phyloP scores from a whole-genome alignment of 768 basidiomycete species.

The Cystobasidiopsis lactophilus region DNA sequence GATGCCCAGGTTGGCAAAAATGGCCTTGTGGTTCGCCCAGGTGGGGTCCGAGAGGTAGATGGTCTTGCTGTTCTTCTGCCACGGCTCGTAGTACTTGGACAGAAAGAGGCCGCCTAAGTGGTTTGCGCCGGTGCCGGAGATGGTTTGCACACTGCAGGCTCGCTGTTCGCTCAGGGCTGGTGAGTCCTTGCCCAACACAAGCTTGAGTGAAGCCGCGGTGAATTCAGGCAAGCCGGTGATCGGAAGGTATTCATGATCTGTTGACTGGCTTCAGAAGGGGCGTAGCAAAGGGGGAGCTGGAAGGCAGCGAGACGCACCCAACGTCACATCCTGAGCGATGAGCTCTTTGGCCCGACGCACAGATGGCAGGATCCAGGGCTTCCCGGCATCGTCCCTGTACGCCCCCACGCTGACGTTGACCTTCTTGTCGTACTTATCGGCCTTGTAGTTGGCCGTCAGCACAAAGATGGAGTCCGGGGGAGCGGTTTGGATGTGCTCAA shows the following conservation, averaged over 20 bases:
- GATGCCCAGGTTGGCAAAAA: conserved; percentile 74
- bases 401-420: conserved; percentile 97
- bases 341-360: conserved; percentile 49
- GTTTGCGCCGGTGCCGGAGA: conserved; percentile 94
- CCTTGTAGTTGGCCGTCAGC: conserved; percentile 86
- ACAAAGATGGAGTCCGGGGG: conserved; percentile 20
- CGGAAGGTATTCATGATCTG: conserved; percentile 89
- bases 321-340: neutral
- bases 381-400: conserved; percentile 62
- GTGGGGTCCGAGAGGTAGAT: conserved; percentile 81
- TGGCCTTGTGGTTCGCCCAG: conserved; percentile 65
- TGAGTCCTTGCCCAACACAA: conserved; percentile 75
- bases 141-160: conserved; percentile 75
- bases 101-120: conserved; percentile 86
- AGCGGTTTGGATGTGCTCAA: too few relatives aligned
- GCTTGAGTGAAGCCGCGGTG: conserved; percentile 61
- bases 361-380: conserved; percentile 73
- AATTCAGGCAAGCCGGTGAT: conserved; percentile 78
- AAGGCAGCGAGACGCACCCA: neutral
- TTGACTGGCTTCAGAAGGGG: conserved; percentile 35
- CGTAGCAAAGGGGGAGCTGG: conserved; percentile 47
- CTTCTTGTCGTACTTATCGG: conserved; percentile 72
- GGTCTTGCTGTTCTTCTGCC: conserved; percentile 30
- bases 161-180: conserved; percentile 42
- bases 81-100: conserved; percentile 54